Evolutionary conservation across 441 rosid genomes (phyloP), one percentile per base, ranked within the genome.

Genomic region (Pelargonium exstipulatum): DNA sequence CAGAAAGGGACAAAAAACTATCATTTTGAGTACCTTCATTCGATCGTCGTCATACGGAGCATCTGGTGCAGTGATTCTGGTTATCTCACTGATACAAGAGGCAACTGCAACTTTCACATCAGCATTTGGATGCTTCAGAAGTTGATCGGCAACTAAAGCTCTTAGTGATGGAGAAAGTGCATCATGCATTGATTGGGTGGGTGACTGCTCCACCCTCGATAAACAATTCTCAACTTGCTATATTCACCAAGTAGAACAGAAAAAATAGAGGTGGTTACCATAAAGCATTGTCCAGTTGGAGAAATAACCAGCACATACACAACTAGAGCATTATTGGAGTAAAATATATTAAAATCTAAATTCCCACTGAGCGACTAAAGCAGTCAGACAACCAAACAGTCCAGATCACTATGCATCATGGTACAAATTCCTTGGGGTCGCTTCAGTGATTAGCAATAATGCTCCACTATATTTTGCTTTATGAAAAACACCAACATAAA

Each of bases 41-140:
- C 74, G 81, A 0, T 92, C 94, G 83, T 95, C 99, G 16, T 86
- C 91, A 78, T 89, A 95, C 32, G 99, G 99, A 74, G 98, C 97
- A 12, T 95, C 99, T 0, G 99, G 99, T 49, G 99, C 99, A 61
- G 98, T 95, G 71, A 95, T 95, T 85, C 99, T 85, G 12, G 97
- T 95, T 73, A 92, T 91, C 86, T 95, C 99, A 72, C 97, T 95
- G 77, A 95, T 92, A 83, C 98, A 95, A 45, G 96, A 83, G 46
- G 97, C 97, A 62, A 92, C 97, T 14, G 94, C 88, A 75, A 89
- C 96, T 81, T 83, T 88, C 51, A 95, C 94, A 75, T 92, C 97
- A 53, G 40, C 74, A 70, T 93, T 86, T 9, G 88, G 70, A 80
- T 93, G 98, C 75, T 67, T 81, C 57, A 93, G 83, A 71, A 96